Base-by-base conservation (phyloP, 2,329 filamentous ascomycete genomes). In the Paramyrothecium roridum region DNA sequence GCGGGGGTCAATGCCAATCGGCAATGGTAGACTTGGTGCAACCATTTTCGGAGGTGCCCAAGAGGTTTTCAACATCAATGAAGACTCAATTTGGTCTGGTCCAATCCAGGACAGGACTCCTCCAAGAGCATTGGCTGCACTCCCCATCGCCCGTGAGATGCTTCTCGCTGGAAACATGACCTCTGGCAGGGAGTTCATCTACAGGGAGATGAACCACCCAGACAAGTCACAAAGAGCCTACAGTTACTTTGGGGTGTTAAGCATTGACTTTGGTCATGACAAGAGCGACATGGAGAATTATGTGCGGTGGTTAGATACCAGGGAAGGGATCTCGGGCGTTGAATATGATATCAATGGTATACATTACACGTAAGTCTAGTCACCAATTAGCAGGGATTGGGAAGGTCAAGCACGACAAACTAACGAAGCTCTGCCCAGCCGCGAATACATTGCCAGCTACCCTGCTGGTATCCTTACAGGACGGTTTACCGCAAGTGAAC, bases 31-130 rank as follows among this genome's bases (percentile, higher is more conserved):
- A 45, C 56, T 66, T 2, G 64, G 59, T 13, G 63, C 63, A 8
- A 75, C 76, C 68, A 62, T 78, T 37, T 75, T 74, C 56, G 76
- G 76, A 16, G 69, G 72, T 10, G 60, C 66, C 26, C 70, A 66
- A 3, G 76, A 78, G 55, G 63, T 70, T 33, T 59, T 78, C 13
- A 67, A 69, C 26, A 63, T 79, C 26, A 79, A 76, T 51, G 76
- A 79, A 60, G 73, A 78, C 56, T 73, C 74, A 7, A 68, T 75
- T 8, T 76, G 72, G 73, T 73, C 70, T 54, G 74, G 74, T 37
- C 73, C 71, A 2, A 67, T 65, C 11, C 73, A 74, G 57, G 61
- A 74, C 52, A 73, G 76, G n/a, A 69, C 69, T 30, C 73, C 72
- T 17, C 64, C 63, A 23, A 65, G 69, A 43, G 67, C 72, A 10